These are phyloP conservation scores for Mucor lusitanicus DNA, from an alignment of 371 early-diverging fungal genomes.

Conservation along the genomic window DNA sequence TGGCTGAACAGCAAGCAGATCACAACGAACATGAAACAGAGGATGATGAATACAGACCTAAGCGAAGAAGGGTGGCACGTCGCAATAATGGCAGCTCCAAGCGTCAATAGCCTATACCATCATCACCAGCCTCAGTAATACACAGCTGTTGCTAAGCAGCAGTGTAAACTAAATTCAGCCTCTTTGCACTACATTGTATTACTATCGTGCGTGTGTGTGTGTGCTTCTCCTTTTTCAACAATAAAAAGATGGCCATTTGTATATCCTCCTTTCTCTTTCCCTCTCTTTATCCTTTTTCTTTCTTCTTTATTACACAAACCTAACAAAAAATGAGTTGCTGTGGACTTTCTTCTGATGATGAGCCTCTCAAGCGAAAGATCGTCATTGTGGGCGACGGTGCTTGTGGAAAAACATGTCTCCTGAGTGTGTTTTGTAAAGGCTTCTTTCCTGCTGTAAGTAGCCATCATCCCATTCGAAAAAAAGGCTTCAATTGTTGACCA, in stretches of 20 bases:
- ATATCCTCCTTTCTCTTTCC: background rate
- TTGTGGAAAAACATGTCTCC: conserved; percentile 68
- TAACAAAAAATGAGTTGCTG: conserved; percentile 25
- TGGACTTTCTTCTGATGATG: conserved; percentile 9
- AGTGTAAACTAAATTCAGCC: background rate
- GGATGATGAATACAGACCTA: conserved; percentile 13
- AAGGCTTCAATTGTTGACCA: background rate
- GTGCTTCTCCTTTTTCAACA: background rate
- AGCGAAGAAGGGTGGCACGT: conserved; percentile 13
- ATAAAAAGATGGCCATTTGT: background rate
- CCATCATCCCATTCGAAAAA: background rate
- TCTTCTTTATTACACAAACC: background rate
- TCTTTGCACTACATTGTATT: background rate
- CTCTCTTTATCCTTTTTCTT: background rate
- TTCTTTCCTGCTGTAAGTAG: conserved; percentile 55
- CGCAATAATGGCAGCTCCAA: background rate
- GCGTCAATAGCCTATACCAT: background rate
- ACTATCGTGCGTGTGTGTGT: background rate
- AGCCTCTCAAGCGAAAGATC: conserved; percentile 52
- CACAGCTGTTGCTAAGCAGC: background rate
- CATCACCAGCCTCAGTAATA: conserved; percentile 4
- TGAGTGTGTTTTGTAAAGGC: conserved; percentile 59
- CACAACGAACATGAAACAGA: conserved; percentile 7
- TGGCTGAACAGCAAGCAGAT: conserved; percentile 4
- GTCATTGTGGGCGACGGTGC: conserved; percentile 77